Percentiles rank a stretch among this genome's conserved stretches.
These are phyloP conservation scores for Lasiosphaeris hirsuta DNA, from an alignment of 495 filamentous ascomycete genomes.

Conservation along the genomic window DNA sequence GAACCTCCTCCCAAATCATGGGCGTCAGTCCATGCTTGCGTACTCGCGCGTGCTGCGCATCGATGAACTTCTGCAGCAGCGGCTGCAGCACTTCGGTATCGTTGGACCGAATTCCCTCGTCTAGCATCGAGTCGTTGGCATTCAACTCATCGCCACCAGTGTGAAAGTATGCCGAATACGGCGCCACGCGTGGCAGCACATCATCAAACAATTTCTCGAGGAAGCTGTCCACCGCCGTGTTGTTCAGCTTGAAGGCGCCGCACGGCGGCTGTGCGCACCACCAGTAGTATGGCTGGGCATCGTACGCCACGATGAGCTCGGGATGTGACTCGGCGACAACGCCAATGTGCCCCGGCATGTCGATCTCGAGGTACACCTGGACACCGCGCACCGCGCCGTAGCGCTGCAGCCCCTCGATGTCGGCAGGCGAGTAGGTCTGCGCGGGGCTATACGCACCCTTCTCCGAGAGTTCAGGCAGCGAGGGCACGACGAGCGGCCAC, in stretches of 20 bases:
- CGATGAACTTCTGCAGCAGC: slow-evolving; percentile 67
- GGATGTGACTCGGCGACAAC: slow-evolving; percentile 61
- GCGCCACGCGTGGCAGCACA: slow-evolving; percentile 64
- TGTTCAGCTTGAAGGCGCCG: slow-evolving; percentile 71
- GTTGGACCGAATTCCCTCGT: slow-evolving; percentile 65
- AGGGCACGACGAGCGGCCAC: slow-evolving; percentile 76
- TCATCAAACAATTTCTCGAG: slow-evolving; percentile 66
- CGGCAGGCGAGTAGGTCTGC: slow-evolving; percentile 59
- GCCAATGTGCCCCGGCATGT: slow-evolving; percentile 78
- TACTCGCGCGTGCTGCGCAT: slow-evolving; percentile 59
- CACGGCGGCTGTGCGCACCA: slow-evolving; percentile 75
- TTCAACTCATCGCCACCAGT: slow-evolving; percentile 84
- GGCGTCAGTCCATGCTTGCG: slow-evolving; percentile 58
- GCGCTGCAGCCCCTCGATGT: slow-evolving; percentile 60
- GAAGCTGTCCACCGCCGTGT: slow-evolving; percentile 60
- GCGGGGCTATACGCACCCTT: slow-evolving; percentile 64
- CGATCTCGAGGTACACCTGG: slow-evolving; percentile 72
- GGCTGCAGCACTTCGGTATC: slow-evolving; percentile 58
- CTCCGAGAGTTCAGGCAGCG: slow-evolving; percentile 62
- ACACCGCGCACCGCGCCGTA: slow-evolving; percentile 67
- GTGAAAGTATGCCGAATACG: slow-evolving; percentile 71
- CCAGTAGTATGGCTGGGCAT: slow-evolving; percentile 61
- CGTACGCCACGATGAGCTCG: slow-evolving; percentile 69
- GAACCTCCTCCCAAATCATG: slow-evolving; percentile 81
- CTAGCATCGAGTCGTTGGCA: slow-evolving; percentile 65